Base-by-base conservation (phyloP, 768 basidiomycete genomes). In the Auriscalpium orientale region DNA sequence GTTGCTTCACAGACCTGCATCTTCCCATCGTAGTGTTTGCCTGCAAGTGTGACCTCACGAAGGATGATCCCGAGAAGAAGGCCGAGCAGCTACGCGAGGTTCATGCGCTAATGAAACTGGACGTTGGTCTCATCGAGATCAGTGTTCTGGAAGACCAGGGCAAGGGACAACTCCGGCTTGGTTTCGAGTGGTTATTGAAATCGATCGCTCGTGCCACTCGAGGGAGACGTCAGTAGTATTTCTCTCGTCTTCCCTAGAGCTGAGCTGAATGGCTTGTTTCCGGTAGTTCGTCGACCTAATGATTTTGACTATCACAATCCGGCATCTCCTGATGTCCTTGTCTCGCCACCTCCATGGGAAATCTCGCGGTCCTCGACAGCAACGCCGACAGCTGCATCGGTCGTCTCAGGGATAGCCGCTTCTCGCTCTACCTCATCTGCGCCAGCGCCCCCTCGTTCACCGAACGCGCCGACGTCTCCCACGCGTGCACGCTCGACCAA, bases 91-190 rank as follows among this genome's bases (percentile, higher is more conserved):
- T 75, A 53, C 70, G 70, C 48, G 84, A 82, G 4, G 62, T 73
- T 20, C 72, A 70, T 18, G 67, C 84, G 44, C 74, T 87, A 44
- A 71, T 77, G 36, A 71, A 74, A 36, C 87, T 87, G 67, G 85
- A 90, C 62, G 81, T 86, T 8, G 90, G 91, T 9, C 70, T 97
- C 33, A 83, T 93, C 11, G 86, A 90, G 67, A 86, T 91, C 2
- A 80, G 84, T 4, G 78, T 72, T 46, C 67, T 70, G 7, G 72
- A 74, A 21, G 80, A 86, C 3, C 68, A 71, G 11, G 86, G 87
- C 12, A 85, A 81, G 66, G 74, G 76, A 44, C 90, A 87, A 72
- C 87, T 94, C 74, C 81, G 83, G 53, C 78, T 78, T 48, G 79
- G 80, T 0, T 90, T 94, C 66, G 80, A 82, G 43, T 93, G 81